Conservation (phyloP, 257 asterid genomes). For the Solanum clarkiae region DNA sequence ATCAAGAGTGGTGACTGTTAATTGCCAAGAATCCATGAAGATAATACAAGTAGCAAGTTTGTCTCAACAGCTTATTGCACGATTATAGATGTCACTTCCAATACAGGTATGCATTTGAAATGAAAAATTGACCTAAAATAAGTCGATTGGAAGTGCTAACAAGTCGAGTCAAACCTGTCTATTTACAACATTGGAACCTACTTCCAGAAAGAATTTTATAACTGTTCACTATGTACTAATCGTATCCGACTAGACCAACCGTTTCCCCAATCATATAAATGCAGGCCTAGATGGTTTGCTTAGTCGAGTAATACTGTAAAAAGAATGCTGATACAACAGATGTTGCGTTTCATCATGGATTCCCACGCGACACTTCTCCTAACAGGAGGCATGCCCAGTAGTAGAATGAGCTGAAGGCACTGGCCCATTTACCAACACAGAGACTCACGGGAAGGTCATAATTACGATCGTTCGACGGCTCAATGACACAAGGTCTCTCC, state of each 20-base stretch:
- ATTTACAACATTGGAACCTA: slow-evolving; percentile 31
- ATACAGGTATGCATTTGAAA: neutral
- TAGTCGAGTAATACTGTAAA: slow-evolving; percentile 3
- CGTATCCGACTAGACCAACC: slow-evolving; percentile 23
- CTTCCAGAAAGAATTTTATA: slow-evolving; percentile 36
- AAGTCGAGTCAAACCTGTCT: slow-evolving; percentile 12
- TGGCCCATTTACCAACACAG: slow-evolving; percentile 2
- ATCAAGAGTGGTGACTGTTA: neutral
- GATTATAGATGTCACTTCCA: neutral
- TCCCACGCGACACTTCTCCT: neutral
- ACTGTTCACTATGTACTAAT: slow-evolving; percentile 57
- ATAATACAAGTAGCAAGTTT: neutral
- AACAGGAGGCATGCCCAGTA: neutral
- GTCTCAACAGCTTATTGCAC: neutral
- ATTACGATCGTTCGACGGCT: slow-evolving; percentile 1
- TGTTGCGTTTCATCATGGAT: slow-evolving; percentile 8
- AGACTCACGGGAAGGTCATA: neutral
- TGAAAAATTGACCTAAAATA: neutral
- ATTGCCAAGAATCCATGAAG: neutral
- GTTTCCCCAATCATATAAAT: slow-evolving; percentile 20
- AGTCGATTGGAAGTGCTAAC: slow-evolving; percentile 24
- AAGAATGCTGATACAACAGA: slow-evolving; percentile 17
- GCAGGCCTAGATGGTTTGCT: slow-evolving; percentile 9
- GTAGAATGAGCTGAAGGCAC: neutral
- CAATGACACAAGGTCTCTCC: slow-evolving; percentile 77